These are phyloP conservation scores for Trypanosoma grayi DNA, from an alignment of 208 protist genomes.

Conservation along the genomic window DNA sequence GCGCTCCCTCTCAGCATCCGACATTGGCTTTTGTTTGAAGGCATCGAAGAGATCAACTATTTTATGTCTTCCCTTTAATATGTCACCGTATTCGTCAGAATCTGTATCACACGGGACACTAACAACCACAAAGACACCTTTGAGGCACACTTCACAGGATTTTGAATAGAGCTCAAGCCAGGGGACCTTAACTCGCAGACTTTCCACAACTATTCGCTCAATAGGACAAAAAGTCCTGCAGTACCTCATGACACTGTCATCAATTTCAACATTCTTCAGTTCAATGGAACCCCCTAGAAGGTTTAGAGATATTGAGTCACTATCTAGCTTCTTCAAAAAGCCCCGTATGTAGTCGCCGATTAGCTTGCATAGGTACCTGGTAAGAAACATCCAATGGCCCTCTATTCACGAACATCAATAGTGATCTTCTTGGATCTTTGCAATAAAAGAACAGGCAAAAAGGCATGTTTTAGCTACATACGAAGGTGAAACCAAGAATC, in stretches of 20 bases:
- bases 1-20: background rate
- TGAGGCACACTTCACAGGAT: conserved; percentile 46
- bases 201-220: conserved; percentile 36
- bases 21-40: background rate
- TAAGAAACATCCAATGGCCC: conserved; percentile 51
- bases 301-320: conserved; percentile 52
- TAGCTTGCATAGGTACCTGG: conserved; percentile 46
- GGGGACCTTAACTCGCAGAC: conserved; percentile 49
- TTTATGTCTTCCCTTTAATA: background rate
- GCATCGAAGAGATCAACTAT: conserved; percentile 14
- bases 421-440: background rate
- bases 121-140: conserved; percentile 41
- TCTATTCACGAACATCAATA: background rate
- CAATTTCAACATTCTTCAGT: conserved; percentile 58
- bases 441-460: background rate
- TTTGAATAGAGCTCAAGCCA: conserved; percentile 59
- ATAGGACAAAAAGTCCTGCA: conserved; percentile 36
- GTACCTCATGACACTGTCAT: conserved; percentile 27
- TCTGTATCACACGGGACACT: background rate
- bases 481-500: conserved; percentile 1
- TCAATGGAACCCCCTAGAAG: conserved; percentile 58
- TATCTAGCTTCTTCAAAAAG: conserved; percentile 59
- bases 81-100: conserved; percentile 8
- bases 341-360: conserved; percentile 58
- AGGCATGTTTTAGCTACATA: background rate